These are phyloP conservation scores for Vitellaria paradoxa DNA, from an alignment of 179 eudicot species.

Conservation along the genomic window DNA sequence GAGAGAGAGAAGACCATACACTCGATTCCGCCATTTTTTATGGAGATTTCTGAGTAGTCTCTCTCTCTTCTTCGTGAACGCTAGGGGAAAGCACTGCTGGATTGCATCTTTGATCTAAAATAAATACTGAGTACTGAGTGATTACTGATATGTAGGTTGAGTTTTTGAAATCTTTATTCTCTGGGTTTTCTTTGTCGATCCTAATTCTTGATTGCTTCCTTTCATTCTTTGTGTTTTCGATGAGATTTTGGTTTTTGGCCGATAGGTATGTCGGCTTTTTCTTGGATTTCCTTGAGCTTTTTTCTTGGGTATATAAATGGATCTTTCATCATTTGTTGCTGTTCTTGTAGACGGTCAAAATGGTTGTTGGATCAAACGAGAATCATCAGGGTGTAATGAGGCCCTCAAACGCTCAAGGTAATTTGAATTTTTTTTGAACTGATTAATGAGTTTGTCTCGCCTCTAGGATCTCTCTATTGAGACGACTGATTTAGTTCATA, in stretches of 20 bases:
- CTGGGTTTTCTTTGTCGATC: constrained; percentile 11
- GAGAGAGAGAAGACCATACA: constrained; percentile 19
- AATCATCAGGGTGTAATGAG: constrained; percentile 28
- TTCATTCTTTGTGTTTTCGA: background rate
- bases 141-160: constrained; percentile 3
- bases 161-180: background rate
- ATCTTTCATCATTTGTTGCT: constrained; percentile 7
- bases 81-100: background rate
- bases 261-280: background rate
- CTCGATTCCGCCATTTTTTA: constrained; percentile 6
- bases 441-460: background rate
- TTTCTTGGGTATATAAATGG: background rate
- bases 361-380: constrained; percentile 44
- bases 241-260: background rate
- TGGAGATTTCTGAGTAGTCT: constrained; percentile 20
- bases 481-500: constrained; percentile 3
- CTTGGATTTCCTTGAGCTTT: background rate
- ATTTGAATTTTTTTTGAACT: constrained; percentile 9
- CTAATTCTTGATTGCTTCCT: constrained; percentile 11
- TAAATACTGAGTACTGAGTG: background rate
- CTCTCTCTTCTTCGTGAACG: constrained; percentile 12
- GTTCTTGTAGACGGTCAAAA: constrained; percentile 17
- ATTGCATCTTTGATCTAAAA: background rate
- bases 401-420: constrained; percentile 39
- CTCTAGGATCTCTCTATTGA: background rate